Base-by-base conservation (phyloP, 2,329 filamentous ascomycete genomes). In the Dactylellina leptospora region DNA sequence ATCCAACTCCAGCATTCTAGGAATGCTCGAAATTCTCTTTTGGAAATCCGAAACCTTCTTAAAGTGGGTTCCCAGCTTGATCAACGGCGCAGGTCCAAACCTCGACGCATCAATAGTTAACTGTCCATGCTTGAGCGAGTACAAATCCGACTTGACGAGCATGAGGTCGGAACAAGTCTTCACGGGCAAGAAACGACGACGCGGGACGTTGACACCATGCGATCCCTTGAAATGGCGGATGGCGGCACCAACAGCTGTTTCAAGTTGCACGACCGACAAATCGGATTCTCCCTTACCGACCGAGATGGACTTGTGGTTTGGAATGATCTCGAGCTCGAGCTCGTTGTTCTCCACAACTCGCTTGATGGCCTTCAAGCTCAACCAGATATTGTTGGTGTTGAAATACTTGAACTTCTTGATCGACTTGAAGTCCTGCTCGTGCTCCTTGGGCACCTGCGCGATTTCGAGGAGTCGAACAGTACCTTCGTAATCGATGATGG, bases 331-430 rank as follows among this genome's bases (percentile, higher is more conserved):
- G 91, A 99, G 96, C 83, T 93, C 91, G 60, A 99, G 89, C 85
- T 97, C 93, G 81, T 96, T 92, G 82, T 96, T 92, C 87, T 97
- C 95, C 5, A 99, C 95, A 60, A 99, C 92, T 73, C 95, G 93
- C 90, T 97, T 97, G 83, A 99, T 90, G 77, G 95, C 95, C 80
- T 91, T 89, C 78, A 97, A 86, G 84, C 96, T 96, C 86, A 99
- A 90, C 95, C 95, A 99, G 83, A 99, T 97, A 87, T 99, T 99
- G 90, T 99, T 99, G 83, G 95, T 99, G 88, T 99, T 99, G 90
- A 99, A 99, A 88, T 99, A 99, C 87, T 96, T 97, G 90, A 99
- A 99, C 87, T 99, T 99, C 90, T 99, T 99, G 86, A 99, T 99
- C 51, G 93, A 97, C 89, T 99, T 99, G 91, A 99, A 99, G 85